phyloP scores from a whole-genome alignment of 2,329 filamentous ascomycete species.

The Immersiporthe knoxdaviesiana region DNA sequence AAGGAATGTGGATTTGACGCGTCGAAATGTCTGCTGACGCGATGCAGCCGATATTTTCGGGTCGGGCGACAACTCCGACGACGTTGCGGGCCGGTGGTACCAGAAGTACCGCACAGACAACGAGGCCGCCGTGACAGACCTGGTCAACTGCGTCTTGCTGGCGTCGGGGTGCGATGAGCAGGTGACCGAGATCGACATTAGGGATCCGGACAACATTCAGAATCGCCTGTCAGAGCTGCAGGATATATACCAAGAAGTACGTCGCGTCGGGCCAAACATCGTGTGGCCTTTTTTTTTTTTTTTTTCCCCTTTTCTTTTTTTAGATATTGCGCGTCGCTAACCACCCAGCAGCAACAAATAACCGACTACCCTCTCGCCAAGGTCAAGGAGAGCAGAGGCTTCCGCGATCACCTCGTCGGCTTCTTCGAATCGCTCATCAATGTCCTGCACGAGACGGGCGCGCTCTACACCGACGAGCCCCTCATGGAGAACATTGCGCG shows the following conservation, averaged over 20 bases:
- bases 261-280: constrained; percentile 37
- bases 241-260: constrained; percentile 79
- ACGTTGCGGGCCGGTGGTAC: constrained; percentile 64
- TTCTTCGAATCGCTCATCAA: constrained; percentile 81
- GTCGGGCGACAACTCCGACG: constrained; percentile 58
- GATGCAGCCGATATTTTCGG: constrained; percentile 64
- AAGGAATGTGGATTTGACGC: constrained; percentile 35
- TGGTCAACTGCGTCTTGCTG: constrained; percentile 69
- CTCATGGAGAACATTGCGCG: constrained; percentile 87
- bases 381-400: constrained; percentile 74
- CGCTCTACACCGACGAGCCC: constrained; percentile 75
- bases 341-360: constrained; percentile 64
- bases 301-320: no score
- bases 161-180: constrained; percentile 80
- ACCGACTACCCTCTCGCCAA: constrained; percentile 91
- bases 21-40: constrained; percentile 33
- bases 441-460: constrained; percentile 78
- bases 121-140: constrained; percentile 59
- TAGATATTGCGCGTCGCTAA: constrained; percentile 28
- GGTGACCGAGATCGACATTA: constrained; percentile 81
- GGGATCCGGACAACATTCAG: constrained; percentile 84
- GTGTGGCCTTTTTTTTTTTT: no score
- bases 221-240: constrained; percentile 83
- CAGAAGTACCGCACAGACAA: constrained; percentile 59
- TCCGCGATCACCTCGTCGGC: constrained; percentile 74